Evolutionary conservation across 2,329 filamentous ascomycete species (phyloP), one percentile per base, ranked within the genome.

Genomic region (Ophiostoma fasciatum): DNA sequence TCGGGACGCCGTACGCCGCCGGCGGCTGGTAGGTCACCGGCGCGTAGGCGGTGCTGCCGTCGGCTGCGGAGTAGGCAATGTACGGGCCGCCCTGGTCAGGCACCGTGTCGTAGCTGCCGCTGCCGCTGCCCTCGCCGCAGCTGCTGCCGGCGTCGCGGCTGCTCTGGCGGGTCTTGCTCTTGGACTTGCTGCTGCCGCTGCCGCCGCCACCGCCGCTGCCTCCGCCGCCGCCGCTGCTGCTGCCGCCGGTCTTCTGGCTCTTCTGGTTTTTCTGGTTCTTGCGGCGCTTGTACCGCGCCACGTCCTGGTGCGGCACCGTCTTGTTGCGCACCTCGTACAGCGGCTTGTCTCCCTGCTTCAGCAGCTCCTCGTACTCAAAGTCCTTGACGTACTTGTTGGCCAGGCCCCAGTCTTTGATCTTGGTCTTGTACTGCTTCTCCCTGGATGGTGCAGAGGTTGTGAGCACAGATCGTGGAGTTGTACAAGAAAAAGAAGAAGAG

Each of bases 331-430:
- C 45, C 7, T 42, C 41, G 40, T 54, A 54, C 14, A 41, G 40
- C 2, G 47, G 48, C 28, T 51, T 42, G 40, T 44, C 13, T 41
- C 42, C 42, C 48, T 50, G 21, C 40, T 49, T 47, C 35, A 55
- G 47, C 42, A 54, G 51, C 42, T 45, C 48, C 31, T 52, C 43
- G 41, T 55, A 55, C 40, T 55, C 52, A 13, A 45, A 47, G 3
- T 46, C 46, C 36, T 53, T 54, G 40, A 49, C 49, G 39, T 55
- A 55, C 42, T 55, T 55, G 31, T 46, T 52, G 38, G 50, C 49
- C 12, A 55, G 49, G 17, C 47, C 51, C 52, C 52, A 55, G 36
- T 52, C 50, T 33, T 53, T 52, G 34, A 55, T 44, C 35, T 53
- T 51, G 3, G 47, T 51, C 41, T 53, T 54, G 46, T 53, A 54